Conservation (phyloP, 129 eudicot species). For the Artemisia tridentata region DNA sequence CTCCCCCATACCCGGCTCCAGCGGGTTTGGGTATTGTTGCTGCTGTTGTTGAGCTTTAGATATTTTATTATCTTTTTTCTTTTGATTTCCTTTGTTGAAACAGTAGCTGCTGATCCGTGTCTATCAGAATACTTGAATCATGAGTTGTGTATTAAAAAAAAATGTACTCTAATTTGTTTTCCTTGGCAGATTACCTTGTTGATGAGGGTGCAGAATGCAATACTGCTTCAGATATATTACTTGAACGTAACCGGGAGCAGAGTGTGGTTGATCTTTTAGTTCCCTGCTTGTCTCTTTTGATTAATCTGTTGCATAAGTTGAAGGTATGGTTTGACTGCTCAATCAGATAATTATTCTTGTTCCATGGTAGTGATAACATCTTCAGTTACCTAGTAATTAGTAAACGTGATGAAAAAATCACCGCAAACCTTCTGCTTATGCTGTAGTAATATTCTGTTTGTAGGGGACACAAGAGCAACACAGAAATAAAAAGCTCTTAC, state of each 20-base stretch:
- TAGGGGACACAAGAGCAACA: conserved; percentile 93
- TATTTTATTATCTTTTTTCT: not conserved
- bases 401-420: conserved; percentile 10
- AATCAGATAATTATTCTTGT: not conserved
- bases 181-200: conserved; percentile 85
- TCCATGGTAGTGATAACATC: not conserved
- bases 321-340: conserved; percentile 42
- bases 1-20: too few species aligned
- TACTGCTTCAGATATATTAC: conserved; percentile 82
- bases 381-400: conserved; percentile 2
- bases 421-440: not conserved
- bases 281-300: conserved; percentile 69
- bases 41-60: not conserved
- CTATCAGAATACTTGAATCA: not conserved
- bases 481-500: conserved; percentile 83
- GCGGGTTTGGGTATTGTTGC: too few species aligned
- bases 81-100: not conserved
- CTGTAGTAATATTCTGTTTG: conserved; percentile 11
- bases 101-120: not conserved
- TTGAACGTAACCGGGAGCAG: conserved; percentile 91
- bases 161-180: conserved; percentile 14
- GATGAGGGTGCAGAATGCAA: conserved; percentile 91
- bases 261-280: conserved; percentile 71
- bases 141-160: not conserved
- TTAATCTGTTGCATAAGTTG: conserved; percentile 65